A percentile compares a stretch with the other conserved stretches of the same genome.
Evolutionary conservation across 495 filamentous ascomycete species (phyloP).

Genomic region (Sphaerosporella brunnea): DNA sequence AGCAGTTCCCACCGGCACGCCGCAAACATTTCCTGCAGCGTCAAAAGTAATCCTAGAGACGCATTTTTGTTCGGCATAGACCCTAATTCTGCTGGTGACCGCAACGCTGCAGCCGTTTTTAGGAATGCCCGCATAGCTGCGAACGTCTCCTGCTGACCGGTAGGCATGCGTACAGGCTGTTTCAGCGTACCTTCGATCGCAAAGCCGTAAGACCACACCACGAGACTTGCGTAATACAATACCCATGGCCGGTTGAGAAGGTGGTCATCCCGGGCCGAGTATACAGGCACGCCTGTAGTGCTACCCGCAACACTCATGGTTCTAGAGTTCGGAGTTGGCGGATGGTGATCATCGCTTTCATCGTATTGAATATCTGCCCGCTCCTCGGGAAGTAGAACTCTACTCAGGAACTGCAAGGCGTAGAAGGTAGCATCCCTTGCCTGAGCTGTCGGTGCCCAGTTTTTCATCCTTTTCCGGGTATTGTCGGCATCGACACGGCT

Average conservation of each 20-base stretch:
- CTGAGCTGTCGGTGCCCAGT: slow-evolving; percentile 84
- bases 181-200: slow-evolving; percentile 67
- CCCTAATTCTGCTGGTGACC: slow-evolving; percentile 67
- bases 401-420: slow-evolving; percentile 67
- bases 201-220: slow-evolving; percentile 90
- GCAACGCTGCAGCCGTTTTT: slow-evolving; percentile 49
- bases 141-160: slow-evolving; percentile 45
- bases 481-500: slow-evolving; percentile 61
- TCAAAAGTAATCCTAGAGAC: slow-evolving; percentile 65
- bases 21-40: slow-evolving; percentile 63
- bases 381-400: slow-evolving; percentile 48
- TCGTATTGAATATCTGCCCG: slow-evolving; percentile 16
- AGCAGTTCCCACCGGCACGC: slow-evolving; percentile 82
- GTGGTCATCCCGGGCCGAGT: slow-evolving; percentile 75
- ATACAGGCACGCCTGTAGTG: slow-evolving; percentile 30
- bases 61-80: slow-evolving; percentile 58
- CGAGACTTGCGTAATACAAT: slow-evolving; percentile 79
- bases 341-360: slow-evolving; percentile 28
- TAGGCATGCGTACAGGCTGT: slow-evolving; percentile 34
- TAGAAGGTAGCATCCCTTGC: slow-evolving; percentile 90
- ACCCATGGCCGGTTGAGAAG: slow-evolving; percentile 91
- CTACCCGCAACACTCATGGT: slow-evolving; percentile 14
- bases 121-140: slow-evolving; percentile 68
- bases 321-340: slow-evolving; percentile 24
- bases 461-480: slow-evolving; percentile 70